Base-by-base conservation (phyloP, 78 protist genomes). In the Dictyostelium capitatum region DNA sequence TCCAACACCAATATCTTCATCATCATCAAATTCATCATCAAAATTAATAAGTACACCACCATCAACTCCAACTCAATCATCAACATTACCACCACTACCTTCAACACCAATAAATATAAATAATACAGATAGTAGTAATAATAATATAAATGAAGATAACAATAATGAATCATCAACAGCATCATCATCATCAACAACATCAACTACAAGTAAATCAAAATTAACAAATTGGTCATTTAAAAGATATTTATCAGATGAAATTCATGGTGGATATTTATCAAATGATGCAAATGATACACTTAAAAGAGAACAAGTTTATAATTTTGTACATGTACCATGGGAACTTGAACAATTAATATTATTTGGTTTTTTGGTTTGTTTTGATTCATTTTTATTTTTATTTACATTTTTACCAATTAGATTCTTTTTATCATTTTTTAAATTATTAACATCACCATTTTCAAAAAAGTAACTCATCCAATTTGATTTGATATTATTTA, bases 261-360 rank as follows among this genome's bases (percentile, higher is more conserved):
- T 91, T 48, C 56, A 90, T 82, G 93, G 89, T 37, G 80, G 70
- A 28, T 87, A 87, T 64, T 46, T 87, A 54, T 80, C 83, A 74
- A 28, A 41, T 4, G 74, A 77, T 53, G 84, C 79, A 25, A 80
- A 70, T 10, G 95, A 91, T 57, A 78, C 90, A 57, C 25, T 46
- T 43, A 81, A 89, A 41, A 59, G 96, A 67, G 96, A 93, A 47
- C 92, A 82, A 37, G 92, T 93, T 46, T 85, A 85, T 56, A 93
- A 93, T 64, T 93, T 93, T 72, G 92, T 93, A 15, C 96, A 93
- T 53, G 96, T 93, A 43, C 96, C 96, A n/a, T 80, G 73, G 67
- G 93, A 93, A 54, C 25, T 93, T 2, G 96, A 93, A 56, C 83
- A 93, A 47, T n/a, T 93, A 17, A 37, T 83, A 15, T 37, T 28